phyloP scores from a whole-genome alignment of 2,329 filamentous ascomycete genomes.

The Colletotrichum eremochloae region DNA sequence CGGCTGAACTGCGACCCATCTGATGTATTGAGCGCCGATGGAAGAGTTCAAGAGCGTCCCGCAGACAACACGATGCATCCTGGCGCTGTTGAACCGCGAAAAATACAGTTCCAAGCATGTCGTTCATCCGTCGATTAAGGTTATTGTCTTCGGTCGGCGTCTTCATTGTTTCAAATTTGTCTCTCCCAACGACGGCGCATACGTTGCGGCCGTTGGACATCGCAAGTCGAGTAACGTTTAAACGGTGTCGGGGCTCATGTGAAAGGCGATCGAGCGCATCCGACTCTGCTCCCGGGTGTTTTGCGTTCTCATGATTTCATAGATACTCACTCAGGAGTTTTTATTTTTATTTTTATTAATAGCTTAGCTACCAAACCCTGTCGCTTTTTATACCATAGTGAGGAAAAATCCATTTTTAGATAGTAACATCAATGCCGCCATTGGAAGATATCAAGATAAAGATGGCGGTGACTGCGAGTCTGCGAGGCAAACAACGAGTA shows the following conservation, averaged over 20 bases:
- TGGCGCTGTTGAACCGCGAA: not conserved
- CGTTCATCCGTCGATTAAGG: too few relatives aligned
- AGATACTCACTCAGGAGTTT: too few relatives aligned
- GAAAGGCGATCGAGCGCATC: not conserved
- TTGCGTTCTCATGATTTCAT: not conserved
- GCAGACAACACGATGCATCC: not conserved
- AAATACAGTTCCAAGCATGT: not conserved
- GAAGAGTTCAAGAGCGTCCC: not conserved
- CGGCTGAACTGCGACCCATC: not conserved
- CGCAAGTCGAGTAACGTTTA: not conserved
- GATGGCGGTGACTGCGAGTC: too few relatives aligned
- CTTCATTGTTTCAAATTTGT: not conserved
- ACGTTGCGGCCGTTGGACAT: not conserved
- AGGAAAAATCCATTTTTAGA: not conserved
- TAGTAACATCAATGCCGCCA: not conserved
- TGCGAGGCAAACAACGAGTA: not conserved
- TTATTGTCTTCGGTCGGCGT: not conserved
- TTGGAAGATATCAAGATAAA: not conserved
- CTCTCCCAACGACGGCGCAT: too few relatives aligned
- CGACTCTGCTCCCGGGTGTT: not conserved
- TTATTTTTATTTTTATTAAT: too few relatives aligned
- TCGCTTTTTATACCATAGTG: not conserved
- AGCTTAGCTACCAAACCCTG: not conserved
- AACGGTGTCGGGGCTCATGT: not conserved
- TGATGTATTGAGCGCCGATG: constrained; percentile 6